Base-by-base conservation (phyloP, 2,329 filamentous ascomycete genomes). In the Calonectria multiphialidica region DNA sequence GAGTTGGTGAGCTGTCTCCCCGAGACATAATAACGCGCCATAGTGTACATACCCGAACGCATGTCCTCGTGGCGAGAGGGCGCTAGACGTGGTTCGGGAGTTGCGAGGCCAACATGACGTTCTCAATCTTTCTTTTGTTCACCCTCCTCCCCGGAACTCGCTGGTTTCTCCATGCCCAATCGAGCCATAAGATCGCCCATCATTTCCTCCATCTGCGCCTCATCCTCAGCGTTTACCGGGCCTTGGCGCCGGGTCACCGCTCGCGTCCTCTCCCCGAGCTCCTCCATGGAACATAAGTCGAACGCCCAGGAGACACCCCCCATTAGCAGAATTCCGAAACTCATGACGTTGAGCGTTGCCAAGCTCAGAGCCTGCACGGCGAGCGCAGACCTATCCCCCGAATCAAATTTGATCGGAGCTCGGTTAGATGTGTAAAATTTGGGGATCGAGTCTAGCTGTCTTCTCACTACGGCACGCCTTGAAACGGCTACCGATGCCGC, bases 341-440 rank as follows among this genome's bases (percentile, higher is more conserved):
- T 94, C 37, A 92, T 80, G 15, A 97, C 94, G 78, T 98, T 98
- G 77, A 98, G 88, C 0, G 96, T 98, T 0, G 96, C 97, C 42
- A 98, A 87, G 61, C 93, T 94, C 25, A 99, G 87, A 0, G 96
- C 96, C 83, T 98, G 94, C 40, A 93, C 84, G 1, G 96, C 96
- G 74, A 98, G 93, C 45, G 93, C 82, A 63, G 82, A 72, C 44
- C 81, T 78, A 63, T 83, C 82, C n/a, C 74, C 74, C 9, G 77
- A 72, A 73, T 84, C 81, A 64, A 82, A 63, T 37, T 70, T 74
- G 33, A 70, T 62, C 23, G 76, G 72, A 5, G 74, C 68, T 18
- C 76, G 90, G 82, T 90, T 92, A 53, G 89, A 90, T 16, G 90
- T 86, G 88, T 93, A 98, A 86, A 93, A 96, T 57, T 89, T 90